Evolutionary conservation across 2,329 filamentous ascomycete species (phyloP), one percentile per base, ranked within the genome.

Genomic region (Aspergillus tubingensis): DNA sequence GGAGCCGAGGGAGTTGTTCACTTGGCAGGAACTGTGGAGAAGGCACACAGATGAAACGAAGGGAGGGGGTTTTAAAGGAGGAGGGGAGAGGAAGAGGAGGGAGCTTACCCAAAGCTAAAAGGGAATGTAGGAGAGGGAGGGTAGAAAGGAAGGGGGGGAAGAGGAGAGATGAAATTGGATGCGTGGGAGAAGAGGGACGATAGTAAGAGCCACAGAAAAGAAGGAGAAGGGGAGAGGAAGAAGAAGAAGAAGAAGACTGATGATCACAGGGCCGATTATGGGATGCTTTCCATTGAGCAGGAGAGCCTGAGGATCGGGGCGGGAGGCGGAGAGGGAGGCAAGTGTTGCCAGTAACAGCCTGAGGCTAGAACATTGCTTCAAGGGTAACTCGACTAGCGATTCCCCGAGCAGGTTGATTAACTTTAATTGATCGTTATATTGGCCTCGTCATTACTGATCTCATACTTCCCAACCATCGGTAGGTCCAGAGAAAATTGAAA

Each of bases 1-100:
- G 72, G 71, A 73, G 71, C 68, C 67, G 58, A 63, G 47, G 41
- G 49, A 60, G 55, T 62, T 67, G 59, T 63, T 66, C 61, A 59
- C 61, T 57, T 69, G 68, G 67, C 68, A 63, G 66, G 62, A 72
- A 71, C 64, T 67, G 70, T 70, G 70, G 71, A 70, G 67, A 68
- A 71, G 36, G 43, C 43, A 51, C 49, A 58, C 53, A 55, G 43
- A 43, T 55, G 52, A 54, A 43, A 60, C 23, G 32, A 58, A 64
- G 50, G 50, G 60, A 60, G 55, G 61, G 53, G 64, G 64, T 59
- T 36, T 36, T 36, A 36, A 36, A 36, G 32, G 62, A 49, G n/a
- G 41, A 44, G 57, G 57, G 58, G 43, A 8, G 10, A 30, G 27
- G 27, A 30, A 30, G 27, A 27, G 7, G 25, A 25, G 54, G 50